Conservation (phyloP, 768 basidiomycete genomes). For the Naganishia kalamii region DNA sequence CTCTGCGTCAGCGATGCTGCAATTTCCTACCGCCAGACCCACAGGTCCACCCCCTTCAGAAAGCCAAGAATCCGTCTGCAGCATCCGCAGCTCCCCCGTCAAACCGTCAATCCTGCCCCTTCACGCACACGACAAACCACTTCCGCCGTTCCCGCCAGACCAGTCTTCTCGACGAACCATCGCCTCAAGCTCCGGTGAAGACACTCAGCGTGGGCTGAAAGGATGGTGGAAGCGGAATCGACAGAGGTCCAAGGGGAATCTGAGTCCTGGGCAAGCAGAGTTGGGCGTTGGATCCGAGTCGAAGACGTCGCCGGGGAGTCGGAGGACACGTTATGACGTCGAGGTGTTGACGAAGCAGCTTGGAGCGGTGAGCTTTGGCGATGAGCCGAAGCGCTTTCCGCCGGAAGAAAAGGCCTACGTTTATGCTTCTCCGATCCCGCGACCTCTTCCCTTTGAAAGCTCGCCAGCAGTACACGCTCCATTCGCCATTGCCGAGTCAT, state of each 20-base stretch:
- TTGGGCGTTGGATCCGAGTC: background rate
- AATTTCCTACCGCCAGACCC: background rate
- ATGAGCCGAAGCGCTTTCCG: background rate
- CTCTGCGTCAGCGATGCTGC: background rate
- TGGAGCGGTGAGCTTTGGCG: background rate
- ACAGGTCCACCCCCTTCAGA: background rate
- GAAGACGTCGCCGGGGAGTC: conserved; percentile 1
- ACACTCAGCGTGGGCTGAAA: background rate
- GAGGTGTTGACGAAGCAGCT: conserved; percentile 11
- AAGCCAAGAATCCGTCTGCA: background rate
- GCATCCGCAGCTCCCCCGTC: background rate
- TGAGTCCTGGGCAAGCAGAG: background rate
- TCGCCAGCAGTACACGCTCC: background rate
- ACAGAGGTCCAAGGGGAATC: background rate
- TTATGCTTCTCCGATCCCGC: too few relatives aligned
- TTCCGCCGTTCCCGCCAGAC: background rate
- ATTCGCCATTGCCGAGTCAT: background rate
- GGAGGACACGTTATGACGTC: conserved; percentile 3
- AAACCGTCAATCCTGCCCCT: background rate
- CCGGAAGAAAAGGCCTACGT: background rate
- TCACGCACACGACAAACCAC: background rate
- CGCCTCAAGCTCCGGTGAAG: background rate
- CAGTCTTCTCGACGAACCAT: background rate
- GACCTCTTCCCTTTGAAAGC: background rate
- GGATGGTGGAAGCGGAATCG: conserved; percentile 20